Evolutionary conservation across 83 land plant species (phyloP).

Genomic region (Thuja plicata): DNA sequence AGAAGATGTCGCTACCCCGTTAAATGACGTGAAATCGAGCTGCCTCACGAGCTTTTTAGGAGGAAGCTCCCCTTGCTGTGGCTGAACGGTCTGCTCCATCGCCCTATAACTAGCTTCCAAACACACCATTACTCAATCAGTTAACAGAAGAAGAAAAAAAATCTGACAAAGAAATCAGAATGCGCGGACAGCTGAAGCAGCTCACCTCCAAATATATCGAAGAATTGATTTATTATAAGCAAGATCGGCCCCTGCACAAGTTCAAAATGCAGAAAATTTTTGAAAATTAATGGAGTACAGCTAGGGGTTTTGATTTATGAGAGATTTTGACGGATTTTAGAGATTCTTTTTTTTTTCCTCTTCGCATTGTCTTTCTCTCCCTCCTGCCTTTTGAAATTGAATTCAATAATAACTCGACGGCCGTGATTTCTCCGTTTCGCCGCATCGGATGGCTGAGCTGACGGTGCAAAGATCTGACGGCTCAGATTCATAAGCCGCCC

Average conservation of each 20-base stretch:
- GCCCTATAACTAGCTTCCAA: not conserved
- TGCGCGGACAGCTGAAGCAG: not conserved
- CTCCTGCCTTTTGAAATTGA: conserved; percentile 21
- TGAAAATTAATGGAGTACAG: not conserved
- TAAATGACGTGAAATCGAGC: conserved; percentile 16
- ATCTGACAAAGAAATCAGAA: not conserved
- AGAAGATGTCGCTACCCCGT: not conserved
- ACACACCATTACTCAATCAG: not conserved
- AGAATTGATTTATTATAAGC: not conserved
- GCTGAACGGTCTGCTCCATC: conserved; percentile 11
- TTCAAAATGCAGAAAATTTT: not conserved
- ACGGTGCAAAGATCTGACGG: not conserved
- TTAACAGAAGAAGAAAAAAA: not conserved
- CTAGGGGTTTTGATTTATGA: not conserved
- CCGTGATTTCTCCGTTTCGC: not conserved
- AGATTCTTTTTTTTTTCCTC: not conserved
- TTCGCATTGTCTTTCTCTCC: not conserved
- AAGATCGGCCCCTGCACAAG: not conserved
- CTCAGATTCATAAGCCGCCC: conserved; percentile 16
- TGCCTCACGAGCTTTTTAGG: conserved; percentile 15
- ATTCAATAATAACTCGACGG: conserved; percentile 17
- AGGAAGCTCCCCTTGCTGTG: conserved; percentile 9
- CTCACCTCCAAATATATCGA: not conserved
- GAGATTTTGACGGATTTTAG: not conserved
- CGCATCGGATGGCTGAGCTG: conserved; percentile 15